A percentile compares a stretch with the other conserved stretches of the same genome.
Evolutionary conservation across 345 rosid genomes (phyloP).

Genomic region (thale cress (Arabidopsis thaliana)): TAIR10.1 NC_003076.8:20322501-20323000

Average conservation of each 20-base stretch:
- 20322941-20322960: conserved; percentile 80
- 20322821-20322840: conserved; percentile 41
- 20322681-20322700: not conserved
- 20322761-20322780: conserved; percentile 83
- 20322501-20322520: conserved; percentile 2
- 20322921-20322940: not conserved
- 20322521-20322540: not conserved
- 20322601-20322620: conserved; percentile 68
- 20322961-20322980: conserved; percentile 91
- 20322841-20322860: conserved; percentile 39
- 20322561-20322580: conserved; percentile 89
- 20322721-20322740: not conserved
- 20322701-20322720: not conserved
- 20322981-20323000: conserved; percentile 81
- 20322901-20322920: not conserved
- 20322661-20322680: not conserved
- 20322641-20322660: conserved; percentile 48
- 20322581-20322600: conserved; percentile 92
- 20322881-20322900: not conserved
- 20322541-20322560: conserved; percentile 76
- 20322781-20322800: conserved; percentile 67
- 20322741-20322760: conserved; percentile 64
- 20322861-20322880: not conserved
- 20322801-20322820: conserved; percentile 47
- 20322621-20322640: conserved; percentile 74